These are phyloP conservation scores for Eucalyptus decipiens DNA, from an alignment of 345 rosid genomes.

Conservation along the genomic window DNA sequence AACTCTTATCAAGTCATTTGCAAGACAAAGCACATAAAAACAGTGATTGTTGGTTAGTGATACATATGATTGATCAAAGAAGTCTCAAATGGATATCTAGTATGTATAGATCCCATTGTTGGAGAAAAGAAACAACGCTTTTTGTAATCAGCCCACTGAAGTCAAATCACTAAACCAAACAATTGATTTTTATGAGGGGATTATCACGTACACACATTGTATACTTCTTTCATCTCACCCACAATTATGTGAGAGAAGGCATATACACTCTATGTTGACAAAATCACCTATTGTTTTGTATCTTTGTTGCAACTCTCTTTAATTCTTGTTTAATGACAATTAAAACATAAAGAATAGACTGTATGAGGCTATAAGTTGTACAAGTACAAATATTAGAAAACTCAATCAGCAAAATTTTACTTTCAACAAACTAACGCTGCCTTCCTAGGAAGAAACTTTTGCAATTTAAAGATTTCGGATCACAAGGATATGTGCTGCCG, in stretches of 20 bases:
- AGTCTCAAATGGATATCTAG: background rate
- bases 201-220: background rate
- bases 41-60: background rate
- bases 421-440: background rate
- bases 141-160: background rate
- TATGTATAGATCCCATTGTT: background rate
- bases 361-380: background rate
- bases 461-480: background rate
- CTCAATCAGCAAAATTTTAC: background rate
- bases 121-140: background rate
- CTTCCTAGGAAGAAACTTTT: background rate
- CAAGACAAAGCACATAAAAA: background rate
- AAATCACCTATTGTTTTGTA: background rate
- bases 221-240: background rate
- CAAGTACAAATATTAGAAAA: background rate
- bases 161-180: background rate
- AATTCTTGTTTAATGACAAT: background rate
- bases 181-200: background rate
- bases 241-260: background rate
- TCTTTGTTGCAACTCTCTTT: background rate
- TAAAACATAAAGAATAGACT: background rate
- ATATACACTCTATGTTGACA: background rate
- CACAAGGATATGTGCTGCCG: background rate
- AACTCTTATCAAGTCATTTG: background rate
- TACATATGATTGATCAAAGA: background rate